phyloP scores from a whole-genome alignment of 1,284 basidiomycete genomes.

The Ceratobasidium sp. region DNA sequence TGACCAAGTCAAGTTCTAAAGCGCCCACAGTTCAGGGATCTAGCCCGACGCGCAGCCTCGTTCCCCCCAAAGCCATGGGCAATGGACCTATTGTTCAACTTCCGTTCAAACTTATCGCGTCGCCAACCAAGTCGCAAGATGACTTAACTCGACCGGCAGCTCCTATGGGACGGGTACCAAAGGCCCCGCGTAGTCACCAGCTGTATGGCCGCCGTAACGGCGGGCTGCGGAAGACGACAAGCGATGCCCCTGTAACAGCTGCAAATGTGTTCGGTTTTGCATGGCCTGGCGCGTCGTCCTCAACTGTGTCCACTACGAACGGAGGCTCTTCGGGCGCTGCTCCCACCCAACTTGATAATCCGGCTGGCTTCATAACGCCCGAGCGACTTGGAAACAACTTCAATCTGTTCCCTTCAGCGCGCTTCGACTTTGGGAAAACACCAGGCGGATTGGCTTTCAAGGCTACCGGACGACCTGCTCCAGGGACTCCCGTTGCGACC shows the following conservation, averaged over 20 bases:
- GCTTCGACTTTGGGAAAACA: conserved; percentile 30
- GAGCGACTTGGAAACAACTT: conserved; percentile 32
- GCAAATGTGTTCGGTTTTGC: conserved; percentile 28
- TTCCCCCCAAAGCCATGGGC: neutral
- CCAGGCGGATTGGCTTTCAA: conserved; percentile 39
- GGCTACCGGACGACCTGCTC: conserved; percentile 28
- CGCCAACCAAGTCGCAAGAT: conserved; percentile 15
- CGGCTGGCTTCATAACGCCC: conserved; percentile 32
- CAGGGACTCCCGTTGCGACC: conserved; percentile 31
- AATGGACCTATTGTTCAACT: conserved; percentile 15
- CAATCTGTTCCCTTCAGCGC: conserved; percentile 21
- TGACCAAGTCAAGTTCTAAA: conserved; percentile 20
- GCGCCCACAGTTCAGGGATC: conserved; percentile 16
- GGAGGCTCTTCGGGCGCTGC: neutral
- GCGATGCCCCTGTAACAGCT: conserved; percentile 5
- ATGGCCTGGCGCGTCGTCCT: conserved; percentile 6
- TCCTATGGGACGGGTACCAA: conserved; percentile 22
- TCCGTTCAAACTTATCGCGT: conserved; percentile 28
- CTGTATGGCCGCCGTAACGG: conserved; percentile 11
- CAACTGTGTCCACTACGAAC: neutral
- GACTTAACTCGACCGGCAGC: conserved; percentile 7
- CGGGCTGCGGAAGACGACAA: neutral
- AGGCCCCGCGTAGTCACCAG: conserved; percentile 13
- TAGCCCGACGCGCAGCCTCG: conserved; percentile 5
- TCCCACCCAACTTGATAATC: conserved; percentile 4